phyloP scores from a whole-genome alignment of 75 land plant species.

The Pinus taeda region DNA sequence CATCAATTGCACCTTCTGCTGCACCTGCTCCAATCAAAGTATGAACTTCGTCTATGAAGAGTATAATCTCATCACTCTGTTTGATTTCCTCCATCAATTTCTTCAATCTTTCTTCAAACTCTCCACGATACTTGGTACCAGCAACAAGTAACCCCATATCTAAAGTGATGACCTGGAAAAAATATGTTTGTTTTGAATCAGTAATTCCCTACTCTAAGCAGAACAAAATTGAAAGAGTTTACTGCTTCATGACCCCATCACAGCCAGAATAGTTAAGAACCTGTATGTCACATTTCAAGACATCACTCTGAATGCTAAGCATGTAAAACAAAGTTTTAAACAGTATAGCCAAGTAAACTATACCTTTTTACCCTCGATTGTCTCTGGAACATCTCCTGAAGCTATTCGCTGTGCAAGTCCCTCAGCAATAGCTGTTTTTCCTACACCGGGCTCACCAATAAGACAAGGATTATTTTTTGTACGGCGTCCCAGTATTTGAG shows the following conservation, averaged over 20 bases:
- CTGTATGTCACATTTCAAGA: not conserved
- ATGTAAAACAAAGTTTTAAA: not conserved
- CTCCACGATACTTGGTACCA: conserved; percentile 70
- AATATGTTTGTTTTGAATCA: not conserved
- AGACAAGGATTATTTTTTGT: conserved; percentile 63
- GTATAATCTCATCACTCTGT: conserved; percentile 64
- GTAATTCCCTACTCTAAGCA: not conserved
- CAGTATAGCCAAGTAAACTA: not conserved
- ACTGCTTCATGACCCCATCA: not conserved
- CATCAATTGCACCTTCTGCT: conserved; percentile 76
- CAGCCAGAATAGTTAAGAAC: not conserved
- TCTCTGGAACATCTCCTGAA: conserved; percentile 54
- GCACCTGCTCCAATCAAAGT: conserved; percentile 75
- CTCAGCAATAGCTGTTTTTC: conserved; percentile 57
- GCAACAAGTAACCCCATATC: conserved; percentile 74
- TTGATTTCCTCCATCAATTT: conserved; percentile 66
- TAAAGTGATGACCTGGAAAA: conserved; percentile 46
- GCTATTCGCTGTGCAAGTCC: conserved; percentile 61
- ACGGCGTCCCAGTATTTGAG: conserved; percentile 41
- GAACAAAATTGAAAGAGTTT: not conserved
- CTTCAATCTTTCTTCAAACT: conserved; percentile 65
- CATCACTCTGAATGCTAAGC: no score
- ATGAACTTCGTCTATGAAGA: conserved; percentile 73
- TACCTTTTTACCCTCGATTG: conserved; percentile 57
- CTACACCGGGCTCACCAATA: conserved; percentile 61